Evolutionary conservation across 345 rosid species (phyloP).

Genomic region (Brassica cretica): DNA sequence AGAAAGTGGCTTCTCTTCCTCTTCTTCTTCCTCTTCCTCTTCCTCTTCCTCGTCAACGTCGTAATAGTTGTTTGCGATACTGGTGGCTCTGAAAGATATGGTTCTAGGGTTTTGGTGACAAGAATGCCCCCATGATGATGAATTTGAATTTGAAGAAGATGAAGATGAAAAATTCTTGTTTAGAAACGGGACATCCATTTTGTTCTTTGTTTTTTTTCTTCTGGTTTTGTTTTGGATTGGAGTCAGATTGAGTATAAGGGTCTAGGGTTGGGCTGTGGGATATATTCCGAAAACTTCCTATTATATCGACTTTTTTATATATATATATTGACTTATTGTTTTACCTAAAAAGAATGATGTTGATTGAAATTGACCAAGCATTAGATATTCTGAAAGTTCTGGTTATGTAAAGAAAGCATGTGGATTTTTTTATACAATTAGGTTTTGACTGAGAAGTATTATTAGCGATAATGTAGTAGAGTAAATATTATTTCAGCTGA

Average conservation of each 20-base stretch:
- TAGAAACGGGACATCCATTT: constrained; percentile 67
- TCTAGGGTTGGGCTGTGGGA: neutral
- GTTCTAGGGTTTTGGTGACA: constrained; percentile 78
- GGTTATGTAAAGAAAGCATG: neutral
- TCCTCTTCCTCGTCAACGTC: neutral
- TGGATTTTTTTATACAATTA: neutral
- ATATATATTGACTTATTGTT: neutral
- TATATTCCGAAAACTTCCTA: constrained; percentile 17
- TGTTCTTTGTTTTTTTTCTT: constrained; percentile 15
- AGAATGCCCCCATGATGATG: constrained; percentile 79
- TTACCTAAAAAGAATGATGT: constrained; percentile 3
- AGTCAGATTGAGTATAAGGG: constrained; percentile 13
- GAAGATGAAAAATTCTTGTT: constrained; percentile 37
- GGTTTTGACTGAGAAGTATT: no score
- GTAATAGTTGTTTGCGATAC: constrained; percentile 4
- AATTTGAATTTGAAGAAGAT: constrained; percentile 25
- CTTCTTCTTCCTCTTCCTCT: neutral
- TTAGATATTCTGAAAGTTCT: neutral
- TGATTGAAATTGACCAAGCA: neutral
- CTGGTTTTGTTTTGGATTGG: neutral
- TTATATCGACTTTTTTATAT: constrained; percentile 8
- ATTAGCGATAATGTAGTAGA: no score
- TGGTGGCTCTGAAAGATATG: constrained; percentile 51
- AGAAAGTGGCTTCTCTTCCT: constrained; percentile 14
- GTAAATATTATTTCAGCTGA: no score